Percentiles rank a stretch among this genome's conserved stretches.
Conservation (phyloP, 2,329 filamentous ascomycete genomes). For the Colletotrichum euphorbiae region DNA sequence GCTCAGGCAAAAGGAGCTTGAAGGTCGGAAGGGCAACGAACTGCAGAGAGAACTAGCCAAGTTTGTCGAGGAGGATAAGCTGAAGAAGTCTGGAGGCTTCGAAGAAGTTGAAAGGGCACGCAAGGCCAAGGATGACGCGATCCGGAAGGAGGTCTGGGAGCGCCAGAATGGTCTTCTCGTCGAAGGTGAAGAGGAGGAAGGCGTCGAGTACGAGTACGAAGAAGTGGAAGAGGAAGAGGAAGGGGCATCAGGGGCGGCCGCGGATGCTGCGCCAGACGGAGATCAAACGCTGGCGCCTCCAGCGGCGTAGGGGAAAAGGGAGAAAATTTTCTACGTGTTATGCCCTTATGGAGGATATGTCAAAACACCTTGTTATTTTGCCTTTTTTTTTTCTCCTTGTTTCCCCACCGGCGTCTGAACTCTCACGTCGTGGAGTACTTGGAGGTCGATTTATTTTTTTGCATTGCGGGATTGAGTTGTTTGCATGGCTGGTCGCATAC, state of each 20-base stretch:
- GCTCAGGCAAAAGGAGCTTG: conserved; percentile 87
- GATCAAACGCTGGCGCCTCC: conserved; percentile 26
- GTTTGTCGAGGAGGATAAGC: conserved; percentile 89
- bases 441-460: conserved; percentile 5
- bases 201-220: conserved; percentile 41
- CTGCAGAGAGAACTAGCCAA: conserved; percentile 86
- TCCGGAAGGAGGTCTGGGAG: conserved; percentile 83
- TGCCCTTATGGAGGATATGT: conserved; percentile 29
- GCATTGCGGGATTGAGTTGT: conserved; percentile 19
- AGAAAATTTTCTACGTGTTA: conserved; percentile 5
- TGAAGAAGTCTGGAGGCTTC: conserved; percentile 96
- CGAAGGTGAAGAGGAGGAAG: conserved; percentile 47
- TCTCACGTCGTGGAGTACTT: conserved; percentile 24
- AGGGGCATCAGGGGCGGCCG: conserved; percentile 13
- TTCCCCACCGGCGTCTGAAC: neutral
- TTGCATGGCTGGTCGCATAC: conserved; percentile 15
- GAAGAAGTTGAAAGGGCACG: conserved; percentile 92
- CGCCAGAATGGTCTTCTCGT: conserved; percentile 68
- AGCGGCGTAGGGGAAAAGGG: conserved; percentile 9
- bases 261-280: conserved; percentile 15
- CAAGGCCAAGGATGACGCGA: conserved; percentile 86
- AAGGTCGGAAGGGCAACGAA: conserved; percentile 77
- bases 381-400: neutral
- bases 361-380: conserved; percentile 11
- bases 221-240: conserved; percentile 37